Evolutionary conservation across 2,329 filamentous ascomycete species (phyloP).

Genomic region (Cladosporium sp.): DNA sequence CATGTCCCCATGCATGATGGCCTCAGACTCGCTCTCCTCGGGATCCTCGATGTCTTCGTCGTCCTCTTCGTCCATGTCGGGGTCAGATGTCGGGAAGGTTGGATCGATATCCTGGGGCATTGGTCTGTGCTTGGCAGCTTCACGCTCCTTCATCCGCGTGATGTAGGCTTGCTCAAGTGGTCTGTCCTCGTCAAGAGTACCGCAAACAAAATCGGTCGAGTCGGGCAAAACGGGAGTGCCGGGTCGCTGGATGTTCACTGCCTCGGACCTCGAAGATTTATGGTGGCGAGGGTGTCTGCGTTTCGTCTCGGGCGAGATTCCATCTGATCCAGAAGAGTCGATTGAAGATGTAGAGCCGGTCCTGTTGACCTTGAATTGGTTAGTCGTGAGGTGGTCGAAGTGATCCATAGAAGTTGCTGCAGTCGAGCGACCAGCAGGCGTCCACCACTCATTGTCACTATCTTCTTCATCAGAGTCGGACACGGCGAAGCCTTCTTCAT

Average conservation of each 20-base stretch:
- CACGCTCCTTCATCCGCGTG: conserved; percentile 76
- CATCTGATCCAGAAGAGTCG: conserved; percentile 49
- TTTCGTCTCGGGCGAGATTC: conserved; percentile 25
- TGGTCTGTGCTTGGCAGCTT: conserved; percentile 74
- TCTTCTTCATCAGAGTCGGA: conserved; percentile 68
- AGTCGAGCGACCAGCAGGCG: conserved; percentile 55
- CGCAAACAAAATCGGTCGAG: conserved; percentile 98
- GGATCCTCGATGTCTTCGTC: conserved; percentile 60
- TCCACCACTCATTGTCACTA: conserved; percentile 68
- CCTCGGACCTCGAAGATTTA: conserved; percentile 27
- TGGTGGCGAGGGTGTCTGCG: conserved; percentile 2
- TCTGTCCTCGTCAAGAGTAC: conserved; percentile 91
- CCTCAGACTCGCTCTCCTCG: conserved; percentile 63
- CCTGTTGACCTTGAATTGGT: conserved; percentile 36
- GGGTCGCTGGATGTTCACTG: conserved; percentile 32
- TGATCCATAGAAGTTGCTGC: conserved; percentile 57
- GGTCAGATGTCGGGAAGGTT: conserved; percentile 92
- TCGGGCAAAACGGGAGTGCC: conserved; percentile 76
- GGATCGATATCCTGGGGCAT: conserved; percentile 98
- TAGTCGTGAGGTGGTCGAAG: conserved; percentile 43
- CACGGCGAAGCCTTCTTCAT: conserved; percentile 69
- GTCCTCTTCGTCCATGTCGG: conserved; percentile 77
- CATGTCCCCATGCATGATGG: conserved; percentile 61
- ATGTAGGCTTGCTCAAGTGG: conserved; percentile 93
- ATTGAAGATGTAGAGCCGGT: conserved; percentile 56